Evolutionary conservation across 768 basidiomycete species (phyloP), one percentile per base, ranked within the genome.

Genomic region (Mycena floridula): DNA sequence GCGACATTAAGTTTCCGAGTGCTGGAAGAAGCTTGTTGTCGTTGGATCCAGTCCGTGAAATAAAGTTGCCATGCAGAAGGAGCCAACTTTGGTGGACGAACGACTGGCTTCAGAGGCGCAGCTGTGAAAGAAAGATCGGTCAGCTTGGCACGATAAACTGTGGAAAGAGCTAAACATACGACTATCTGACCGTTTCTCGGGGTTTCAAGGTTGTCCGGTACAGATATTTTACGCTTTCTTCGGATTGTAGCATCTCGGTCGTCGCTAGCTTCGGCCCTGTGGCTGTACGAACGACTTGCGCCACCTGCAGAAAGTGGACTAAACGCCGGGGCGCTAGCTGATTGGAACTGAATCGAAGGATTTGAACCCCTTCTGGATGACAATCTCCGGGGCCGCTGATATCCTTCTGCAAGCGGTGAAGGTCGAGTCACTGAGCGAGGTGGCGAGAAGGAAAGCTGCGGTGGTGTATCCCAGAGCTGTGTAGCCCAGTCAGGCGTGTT

Each of bases 41-140:
- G 77, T 61, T 90, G 86, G 51, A 96, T 92, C 81, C 89, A 93
- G 59, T 95, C 90, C 20, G 91, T 91, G 61, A 96, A 95, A 65
- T 91, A 96, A 36, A 96, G 76, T 63, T 96, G 93, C 93, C 93
- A 96, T 44, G 92, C 89, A 3, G 90, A 93, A 4, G 89, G 90
- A 5, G 93, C 89, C 54, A 92, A 76, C 68, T 93, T 92, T 39
- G 92, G 92, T 16, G 89, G 91, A 35, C 83, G 82, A 46, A 96
- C 71, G 9, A 80, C 65, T 30, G 92, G 92, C 65, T 86, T 92
- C 44, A 78, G 67, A 37, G 77, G 78, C n/a, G 49, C 37, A 43
- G 54, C 55, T 44, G 44, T n/a, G 44, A 44, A 48, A 43, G 43
- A 41, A 40, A 56, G n/a, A n/a, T n/a, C n/a, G n/a, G n/a, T n/a